These are phyloP conservation scores for Mycena kentingensis DNA, from an alignment of 768 basidiomycete species.

Conservation along the genomic window DNA sequence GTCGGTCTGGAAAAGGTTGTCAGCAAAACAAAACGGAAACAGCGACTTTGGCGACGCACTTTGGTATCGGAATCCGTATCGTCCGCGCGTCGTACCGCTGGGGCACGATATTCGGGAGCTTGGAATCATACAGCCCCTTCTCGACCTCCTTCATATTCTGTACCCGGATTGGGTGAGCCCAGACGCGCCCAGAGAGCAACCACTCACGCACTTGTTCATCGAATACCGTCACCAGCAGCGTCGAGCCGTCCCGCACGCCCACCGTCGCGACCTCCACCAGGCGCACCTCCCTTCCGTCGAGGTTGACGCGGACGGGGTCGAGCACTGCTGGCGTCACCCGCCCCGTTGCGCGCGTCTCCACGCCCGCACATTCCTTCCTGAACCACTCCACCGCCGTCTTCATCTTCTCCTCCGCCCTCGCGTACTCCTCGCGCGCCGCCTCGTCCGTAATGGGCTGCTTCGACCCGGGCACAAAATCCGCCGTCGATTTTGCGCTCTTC, in stretches of 20 bases:
- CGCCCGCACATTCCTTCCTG: constrained; percentile 71
- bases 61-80: constrained; percentile 78
- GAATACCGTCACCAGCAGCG: constrained; percentile 73
- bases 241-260: constrained; percentile 76
- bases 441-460: constrained; percentile 58
- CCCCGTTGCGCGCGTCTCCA: constrained; percentile 73
- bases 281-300: constrained; percentile 43
- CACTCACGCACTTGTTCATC: constrained; percentile 65
- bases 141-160: constrained; percentile 78
- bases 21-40: background rate
- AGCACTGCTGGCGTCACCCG: constrained; percentile 76
- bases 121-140: constrained; percentile 72
- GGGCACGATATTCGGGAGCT: constrained; percentile 70
- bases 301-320: constrained; percentile 62
- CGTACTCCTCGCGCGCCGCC: constrained; percentile 58
- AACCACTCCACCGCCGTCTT: constrained; percentile 66
- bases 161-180: constrained; percentile 36
- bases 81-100: constrained; percentile 72
- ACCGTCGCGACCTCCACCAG: constrained; percentile 80
- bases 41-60: constrained; percentile 42
- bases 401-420: constrained; percentile 68
- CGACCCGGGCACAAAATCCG: constrained; percentile 67
- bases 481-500: constrained; percentile 50
- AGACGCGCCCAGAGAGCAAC: background rate
- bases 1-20: constrained; percentile 57